Conservation (phyloP, 2,329 filamentous ascomycete genomes). For the Hymenoscyphus fraxineus region DNA sequence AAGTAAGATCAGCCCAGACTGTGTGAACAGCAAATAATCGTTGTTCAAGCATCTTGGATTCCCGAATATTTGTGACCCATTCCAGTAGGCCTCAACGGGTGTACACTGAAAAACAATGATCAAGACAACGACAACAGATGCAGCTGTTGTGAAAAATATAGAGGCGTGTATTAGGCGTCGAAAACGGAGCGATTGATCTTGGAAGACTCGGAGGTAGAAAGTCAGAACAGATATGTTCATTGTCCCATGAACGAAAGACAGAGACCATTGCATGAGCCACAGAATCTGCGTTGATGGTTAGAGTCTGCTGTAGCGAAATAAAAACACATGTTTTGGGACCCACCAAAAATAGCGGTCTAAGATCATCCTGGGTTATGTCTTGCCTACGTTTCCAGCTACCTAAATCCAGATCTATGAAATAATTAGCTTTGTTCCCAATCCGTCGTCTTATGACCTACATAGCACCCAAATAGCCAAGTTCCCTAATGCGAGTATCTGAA, state of each 20-base stretch:
- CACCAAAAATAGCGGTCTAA: slow-evolving; percentile 3
- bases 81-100: slow-evolving; percentile 4
- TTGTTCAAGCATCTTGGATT: slow-evolving; percentile 1
- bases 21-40: background rate
- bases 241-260: slow-evolving; percentile 1
- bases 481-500: slow-evolving; percentile 4
- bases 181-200: slow-evolving; percentile 8
- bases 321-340: background rate
- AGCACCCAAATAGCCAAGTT: slow-evolving; percentile 5
- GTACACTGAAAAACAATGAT: slow-evolving; percentile 8
- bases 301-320: background rate
- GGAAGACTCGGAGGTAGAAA: slow-evolving; percentile 12
- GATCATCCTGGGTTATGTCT: background rate
- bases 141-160: slow-evolving; percentile 3
- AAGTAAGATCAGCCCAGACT: slow-evolving; percentile 2
- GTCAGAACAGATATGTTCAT: slow-evolving; percentile 11
- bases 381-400: slow-evolving; percentile 9
- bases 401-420: slow-evolving; percentile 4
- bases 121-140: background rate
- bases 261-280: slow-evolving; percentile 9
- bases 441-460: background rate
- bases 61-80: too few species aligned
- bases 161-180: slow-evolving; percentile 2
- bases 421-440: background rate
- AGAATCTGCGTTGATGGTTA: slow-evolving; percentile 4